Percentiles rank a stretch among this genome's conserved stretches.
Conservation (phyloP, 129 eudicot genomes). For the Dittrichia graveolens region DNA sequence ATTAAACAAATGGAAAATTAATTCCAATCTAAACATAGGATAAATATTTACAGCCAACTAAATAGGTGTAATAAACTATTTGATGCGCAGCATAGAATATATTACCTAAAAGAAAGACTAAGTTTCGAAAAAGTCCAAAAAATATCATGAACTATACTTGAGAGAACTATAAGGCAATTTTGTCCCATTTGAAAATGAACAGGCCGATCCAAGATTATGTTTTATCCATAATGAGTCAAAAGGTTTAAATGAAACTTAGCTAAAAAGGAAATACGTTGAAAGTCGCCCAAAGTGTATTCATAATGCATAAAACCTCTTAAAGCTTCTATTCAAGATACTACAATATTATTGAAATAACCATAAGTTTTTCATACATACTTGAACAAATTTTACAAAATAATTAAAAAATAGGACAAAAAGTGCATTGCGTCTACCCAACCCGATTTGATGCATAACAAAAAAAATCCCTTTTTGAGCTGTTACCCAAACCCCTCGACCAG, state of each 20-base stretch:
- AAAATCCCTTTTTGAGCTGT: too few relatives aligned
- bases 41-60: background rate
- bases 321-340: background rate
- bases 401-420: too few relatives aligned
- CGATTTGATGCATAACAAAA: too few relatives aligned
- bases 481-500: too few relatives aligned
- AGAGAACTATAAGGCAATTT: background rate
- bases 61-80: background rate
- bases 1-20: conserved; percentile 13
- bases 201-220: background rate
- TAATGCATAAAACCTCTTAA: background rate
- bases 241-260: background rate
- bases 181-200: background rate
- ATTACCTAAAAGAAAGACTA: conserved; percentile 15
- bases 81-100: background rate
- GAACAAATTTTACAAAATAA: background rate
- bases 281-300: background rate
- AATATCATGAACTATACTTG: conserved; percentile 11
- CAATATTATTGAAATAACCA: background rate
- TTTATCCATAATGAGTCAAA: too few relatives aligned
- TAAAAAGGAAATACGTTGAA: background rate
- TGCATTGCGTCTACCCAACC: too few relatives aligned
- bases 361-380: background rate
- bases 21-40: background rate
- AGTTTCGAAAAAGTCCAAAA: conserved; percentile 3